These are phyloP conservation scores for Limtongia smithiae DNA, from an alignment of 805 yeast species.

Conservation along the genomic window DNA sequence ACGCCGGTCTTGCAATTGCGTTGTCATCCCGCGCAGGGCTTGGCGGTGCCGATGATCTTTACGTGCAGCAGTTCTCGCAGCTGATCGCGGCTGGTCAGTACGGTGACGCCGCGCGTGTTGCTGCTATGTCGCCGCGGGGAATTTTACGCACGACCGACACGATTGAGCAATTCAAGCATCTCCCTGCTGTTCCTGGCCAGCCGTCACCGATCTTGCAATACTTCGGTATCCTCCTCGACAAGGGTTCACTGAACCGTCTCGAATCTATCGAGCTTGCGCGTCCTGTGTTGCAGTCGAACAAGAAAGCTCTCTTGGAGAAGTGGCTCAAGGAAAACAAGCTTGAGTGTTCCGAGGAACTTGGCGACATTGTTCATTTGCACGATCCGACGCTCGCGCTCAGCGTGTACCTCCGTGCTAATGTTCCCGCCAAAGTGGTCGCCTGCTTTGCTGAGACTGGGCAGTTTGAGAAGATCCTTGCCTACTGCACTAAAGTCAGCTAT, in stretches of 20 bases:
- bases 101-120: conserved; percentile 89
- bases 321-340: conserved; percentile 95
- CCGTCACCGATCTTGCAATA: conserved; percentile 92
- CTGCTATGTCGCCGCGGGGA: conserved; percentile 85
- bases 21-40: conserved; percentile 94
- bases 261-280: conserved; percentile 93
- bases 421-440: conserved; percentile 84
- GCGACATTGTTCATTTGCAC: conserved; percentile 88
- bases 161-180: conserved; percentile 82
- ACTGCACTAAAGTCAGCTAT: conserved; percentile 83
- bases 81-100: conserved; percentile 81
- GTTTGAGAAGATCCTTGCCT: conserved; percentile 92
- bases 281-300: conserved; percentile 93
- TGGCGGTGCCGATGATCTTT: conserved; percentile 93
- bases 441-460: conserved; percentile 93
- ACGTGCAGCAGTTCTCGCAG: conserved; percentile 86
- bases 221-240: conserved; percentile 84
- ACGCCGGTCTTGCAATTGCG: conserved; percentile 79
- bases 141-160: conserved; percentile 87
- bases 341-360: conserved; percentile 93
- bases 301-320: conserved; percentile 89
- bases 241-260: conserved; percentile 85
- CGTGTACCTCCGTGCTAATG: conserved; percentile 78
- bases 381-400: conserved; percentile 85
- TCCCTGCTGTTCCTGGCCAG: conserved; percentile 91